These are phyloP conservation scores for Collariella sp. DNA, from an alignment of 495 filamentous ascomycete species.

Conservation along the genomic window DNA sequence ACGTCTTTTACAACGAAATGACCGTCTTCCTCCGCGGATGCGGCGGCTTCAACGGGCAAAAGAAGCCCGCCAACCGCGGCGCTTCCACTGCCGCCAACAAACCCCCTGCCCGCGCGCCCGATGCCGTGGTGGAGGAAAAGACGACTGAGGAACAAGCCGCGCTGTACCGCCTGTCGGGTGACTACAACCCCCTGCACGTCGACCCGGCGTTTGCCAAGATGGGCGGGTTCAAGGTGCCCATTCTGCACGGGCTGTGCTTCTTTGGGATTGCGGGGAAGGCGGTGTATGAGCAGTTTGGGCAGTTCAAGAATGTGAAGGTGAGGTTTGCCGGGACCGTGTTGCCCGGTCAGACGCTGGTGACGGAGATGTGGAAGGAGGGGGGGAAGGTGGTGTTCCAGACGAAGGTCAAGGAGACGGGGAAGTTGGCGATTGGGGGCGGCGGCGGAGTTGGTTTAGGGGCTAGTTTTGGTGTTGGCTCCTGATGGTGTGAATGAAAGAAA, in stretches of 20 bases:
- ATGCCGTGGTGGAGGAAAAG: conserved; percentile 77
- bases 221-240: conserved; percentile 91
- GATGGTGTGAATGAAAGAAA: background rate
- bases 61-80: conserved; percentile 70
- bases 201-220: conserved; percentile 92
- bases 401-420: conserved; percentile 92
- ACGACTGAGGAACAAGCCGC: conserved; percentile 92
- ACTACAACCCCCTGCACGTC: conserved; percentile 85
- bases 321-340: conserved; percentile 87
- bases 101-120: conserved; percentile 66
- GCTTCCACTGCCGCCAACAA: conserved; percentile 69
- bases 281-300: conserved; percentile 73
- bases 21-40: conserved; percentile 87
- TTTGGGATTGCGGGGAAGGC: conserved; percentile 89
- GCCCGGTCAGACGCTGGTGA: conserved; percentile 87
- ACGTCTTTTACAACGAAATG: conserved; percentile 94
- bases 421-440: conserved; percentile 84
- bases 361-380: conserved; percentile 99
- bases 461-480: no score
- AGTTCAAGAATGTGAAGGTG: conserved; percentile 91
- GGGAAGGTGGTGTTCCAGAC: conserved; percentile 80
- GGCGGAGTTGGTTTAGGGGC: conserved; percentile 55
- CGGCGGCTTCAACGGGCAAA: conserved; percentile 83
- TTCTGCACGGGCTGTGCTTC: conserved; percentile 92
- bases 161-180: conserved; percentile 87